Evolutionary conservation across 148 eudicot genomes (phyloP), one percentile per base, ranked within the genome.

Genomic region (Diospyros lotus): DNA sequence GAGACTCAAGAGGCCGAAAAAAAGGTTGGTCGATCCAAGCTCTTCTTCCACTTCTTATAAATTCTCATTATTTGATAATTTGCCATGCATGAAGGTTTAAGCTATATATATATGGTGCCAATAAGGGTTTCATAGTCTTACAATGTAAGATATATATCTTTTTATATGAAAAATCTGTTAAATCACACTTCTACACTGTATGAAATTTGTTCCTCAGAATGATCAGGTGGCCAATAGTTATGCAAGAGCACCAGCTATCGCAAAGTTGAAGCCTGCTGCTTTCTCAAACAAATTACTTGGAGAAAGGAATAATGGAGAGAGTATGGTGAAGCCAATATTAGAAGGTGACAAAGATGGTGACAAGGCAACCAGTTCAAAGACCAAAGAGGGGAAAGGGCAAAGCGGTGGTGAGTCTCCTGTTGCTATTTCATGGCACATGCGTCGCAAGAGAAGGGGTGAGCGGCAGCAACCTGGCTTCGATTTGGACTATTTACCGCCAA

Each of bases 401-500:
- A 40, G 3, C 5, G 17, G 6, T 5, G 28, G 15, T 12, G 52
- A 71, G 12, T 40, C 64, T 13, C 58, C 11, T 45, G 41, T 56
- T 66, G 56, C 69, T 7, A 55, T 67, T n/a, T 6, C 79, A 6
- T 85, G 84, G 88, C 78, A 64, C 13, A 77, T 88, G 66, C 87
- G 87, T 11, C 84, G 18, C 14, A 46, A 65, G 65, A 76, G 72
- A 46, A 38, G 64, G 9, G 80, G 76, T 1, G 67, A 28, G 28
- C 28, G 79, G 28, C 73, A 71, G 41, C 83, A 81, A 74, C 78
- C 84, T 5, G 86, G 76, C 73, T 85, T 82, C 71, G 73, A 83
- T 76, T 46, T 79, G 59, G 93, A 89, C 45, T 89, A 89, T 75
- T 77, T 84, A 48, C 83, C 85, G 12, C 90, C 93, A 3, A 78